Percentiles rank a stretch among this genome's conserved stretches.
Conservation (phyloP, 1,284 basidiomycete species). For the Melampsora larici-populina region DNA sequence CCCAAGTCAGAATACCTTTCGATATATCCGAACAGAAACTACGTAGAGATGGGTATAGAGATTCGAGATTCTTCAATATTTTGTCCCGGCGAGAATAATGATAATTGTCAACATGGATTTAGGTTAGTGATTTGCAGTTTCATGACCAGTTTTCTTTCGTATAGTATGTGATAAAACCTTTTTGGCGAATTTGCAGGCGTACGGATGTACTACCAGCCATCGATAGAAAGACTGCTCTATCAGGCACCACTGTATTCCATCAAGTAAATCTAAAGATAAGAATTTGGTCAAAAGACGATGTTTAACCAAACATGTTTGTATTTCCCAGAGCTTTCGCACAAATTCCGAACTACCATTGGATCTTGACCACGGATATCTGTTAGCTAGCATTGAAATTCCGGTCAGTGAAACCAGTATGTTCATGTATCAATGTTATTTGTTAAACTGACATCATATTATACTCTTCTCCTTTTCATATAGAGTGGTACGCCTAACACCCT, state of each 20-base stretch:
- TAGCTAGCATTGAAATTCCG: conserved; percentile 27
- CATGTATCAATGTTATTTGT: not conserved
- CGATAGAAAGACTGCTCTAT: conserved; percentile 9
- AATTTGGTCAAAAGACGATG: not conserved
- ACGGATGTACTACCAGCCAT: conserved; percentile 27
- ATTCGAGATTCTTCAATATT: conserved; percentile 29
- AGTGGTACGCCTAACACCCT: not conserved
- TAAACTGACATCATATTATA: not conserved
- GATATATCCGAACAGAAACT: not conserved
- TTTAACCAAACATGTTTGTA: not conserved
- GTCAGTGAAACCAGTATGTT: not conserved
- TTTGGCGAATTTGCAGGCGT: not conserved
- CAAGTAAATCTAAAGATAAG: not conserved
- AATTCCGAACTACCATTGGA: conserved; percentile 3
- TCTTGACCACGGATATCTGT: conserved; percentile 18
- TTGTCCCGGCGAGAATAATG: not conserved
- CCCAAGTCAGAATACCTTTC: not conserved
- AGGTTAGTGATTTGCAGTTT: not conserved
- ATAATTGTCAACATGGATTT: conserved; percentile 22
- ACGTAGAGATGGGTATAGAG: not conserved
- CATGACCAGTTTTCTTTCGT: not conserved
- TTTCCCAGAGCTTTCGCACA: conserved; percentile 8
- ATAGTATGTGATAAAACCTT: not conserved
- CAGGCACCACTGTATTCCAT: conserved; percentile 14
- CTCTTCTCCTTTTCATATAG: not conserved